These are phyloP conservation scores for Microglena sp. DNA, from an alignment of 139 green algal genomes.

Conservation along the genomic window DNA sequence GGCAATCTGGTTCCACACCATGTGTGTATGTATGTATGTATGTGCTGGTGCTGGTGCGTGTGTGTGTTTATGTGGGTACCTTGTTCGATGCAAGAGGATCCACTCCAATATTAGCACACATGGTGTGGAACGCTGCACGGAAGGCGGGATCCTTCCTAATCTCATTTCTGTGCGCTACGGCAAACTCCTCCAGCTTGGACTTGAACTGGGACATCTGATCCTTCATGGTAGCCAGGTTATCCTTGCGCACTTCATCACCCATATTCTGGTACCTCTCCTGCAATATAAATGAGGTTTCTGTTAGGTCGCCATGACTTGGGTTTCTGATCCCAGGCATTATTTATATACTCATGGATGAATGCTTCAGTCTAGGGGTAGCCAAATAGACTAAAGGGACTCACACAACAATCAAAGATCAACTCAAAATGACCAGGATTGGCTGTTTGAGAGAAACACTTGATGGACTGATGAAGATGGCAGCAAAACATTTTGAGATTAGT, in stretches of 20 bases:
- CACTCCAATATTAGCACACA: slow-evolving; percentile 91
- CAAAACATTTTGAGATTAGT: too few relatives aligned
- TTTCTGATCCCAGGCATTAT: too few relatives aligned
- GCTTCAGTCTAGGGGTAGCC: too few relatives aligned
- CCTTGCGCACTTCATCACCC: slow-evolving; percentile 50
- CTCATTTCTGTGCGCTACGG: slow-evolving; percentile 72
- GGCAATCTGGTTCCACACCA: too few relatives aligned
- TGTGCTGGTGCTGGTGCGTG: not conserved
- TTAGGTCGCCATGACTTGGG: too few relatives aligned
- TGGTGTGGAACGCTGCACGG: slow-evolving; percentile 85
- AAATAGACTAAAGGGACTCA: too few relatives aligned
- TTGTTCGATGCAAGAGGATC: slow-evolving; percentile 94
- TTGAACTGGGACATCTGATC: slow-evolving; percentile 60
- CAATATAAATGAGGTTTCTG: too few relatives aligned
- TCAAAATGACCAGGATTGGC: too few relatives aligned
- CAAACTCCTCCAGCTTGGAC: slow-evolving; percentile 10
- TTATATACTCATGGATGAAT: too few relatives aligned
- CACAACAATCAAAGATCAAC: too few relatives aligned
- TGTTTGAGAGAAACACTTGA: too few relatives aligned
- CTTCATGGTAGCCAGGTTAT: slow-evolving; percentile 34
- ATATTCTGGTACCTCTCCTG: slow-evolving; percentile 43
- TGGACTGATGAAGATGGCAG: too few relatives aligned
- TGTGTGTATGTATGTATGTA: slow-evolving; percentile 1
- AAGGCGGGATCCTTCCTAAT: slow-evolving; percentile 83
- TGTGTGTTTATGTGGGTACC: slow-evolving; percentile 19